Base-by-base conservation (phyloP, 1,139 yeast species). In the Hansenula lynferdii region DNA sequence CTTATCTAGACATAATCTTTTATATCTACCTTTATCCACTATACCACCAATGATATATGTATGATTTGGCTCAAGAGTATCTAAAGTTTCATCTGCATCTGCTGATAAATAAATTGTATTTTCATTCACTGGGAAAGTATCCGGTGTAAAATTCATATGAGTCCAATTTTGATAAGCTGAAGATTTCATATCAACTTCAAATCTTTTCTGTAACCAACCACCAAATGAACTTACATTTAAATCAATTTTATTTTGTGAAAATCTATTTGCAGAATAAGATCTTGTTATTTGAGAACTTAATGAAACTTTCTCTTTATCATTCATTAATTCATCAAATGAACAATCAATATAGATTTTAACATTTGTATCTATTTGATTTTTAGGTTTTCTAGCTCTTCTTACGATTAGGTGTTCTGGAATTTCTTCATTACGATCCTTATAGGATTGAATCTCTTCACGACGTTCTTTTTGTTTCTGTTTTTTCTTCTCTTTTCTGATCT, bases 31-130 rank as follows among this genome's bases (percentile, higher is more conserved):
- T 61, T 90, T 92, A 60, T 92, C 98, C 8, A 92, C 97, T 39
- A 92, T 90, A 0, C 98, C 98, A 9, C 98, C 98, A 38, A 92
- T 80, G 34, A 90, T 76, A 53, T 92, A 92, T 0, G 94, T 84
- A 58, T 72, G 71, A 6, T 80, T 82, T 5, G 80, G 76, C 44
- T 82, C 80, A 36, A 92, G 65, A 10, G 64, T 68, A 16, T 73
- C 75, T 26, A 84, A 62, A 17, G 74, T 72, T 21, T 84, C 84
- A 15, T 81, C 85, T 0, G 96, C 81, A 52, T 92, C 98, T 0
- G 97, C 95, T 1, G 95, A 82, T 32, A 92, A 66, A 56, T 92
- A 92, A 0, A 86, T 72, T 41, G 67, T 67, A 38, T 74, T 73
- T 5, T 67, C 65, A 31, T 61, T 66, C 9, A 61, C 58, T 26